Base-by-base conservation (phyloP, 805 yeast species). In the Cyberlindnera japonica region DNA sequence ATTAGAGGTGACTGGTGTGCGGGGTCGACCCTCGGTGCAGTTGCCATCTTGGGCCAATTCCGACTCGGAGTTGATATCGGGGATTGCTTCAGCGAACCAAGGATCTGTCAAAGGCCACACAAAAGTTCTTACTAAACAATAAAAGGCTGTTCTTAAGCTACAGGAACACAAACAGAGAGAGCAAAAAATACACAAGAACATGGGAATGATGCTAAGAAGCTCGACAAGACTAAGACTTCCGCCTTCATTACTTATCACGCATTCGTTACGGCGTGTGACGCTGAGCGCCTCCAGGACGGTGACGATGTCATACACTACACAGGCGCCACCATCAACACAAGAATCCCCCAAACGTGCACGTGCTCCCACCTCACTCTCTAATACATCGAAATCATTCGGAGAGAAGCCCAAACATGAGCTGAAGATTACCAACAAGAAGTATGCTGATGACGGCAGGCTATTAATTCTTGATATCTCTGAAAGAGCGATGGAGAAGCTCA, bases 401-500 rank as follows among this genome's bases (percentile, higher is more conserved):
- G 23, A 31, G 10, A 41, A 36, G 17, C 37, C 33, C 6, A 38
- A 33, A 24, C 14, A 35, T 26, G 26, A 35, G 30, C 27, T 41
- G 13, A 36, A 26, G 23, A 42, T 47, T 26, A 27, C 32, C 9
- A 35, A 55, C 36, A 47, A 57, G 53, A 57, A 57, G 40, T 55
- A 42, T 22, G 41, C 59, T 5, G 57, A 52, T 3, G 53, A 53
- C 12, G 72, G 72, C 6, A 57, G 64, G 25, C 57, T 64, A 3
- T 48, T 71, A 35, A 39, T 46, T 16, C 44, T 69, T 15, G 62
- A 58, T 15, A 54, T 71, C 9, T 53, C 71, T 1, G 58, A 63
- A 15, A 44, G 65, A 12, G 75, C 75, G 1, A 61, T 68, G 11
- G 50, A 51, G 20, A 83, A 82, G 58, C 64, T 87, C 31, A 71